phyloP scores from a whole-genome alignment of 306 rosid species.

The Gynostemma pentaphyllum region DNA sequence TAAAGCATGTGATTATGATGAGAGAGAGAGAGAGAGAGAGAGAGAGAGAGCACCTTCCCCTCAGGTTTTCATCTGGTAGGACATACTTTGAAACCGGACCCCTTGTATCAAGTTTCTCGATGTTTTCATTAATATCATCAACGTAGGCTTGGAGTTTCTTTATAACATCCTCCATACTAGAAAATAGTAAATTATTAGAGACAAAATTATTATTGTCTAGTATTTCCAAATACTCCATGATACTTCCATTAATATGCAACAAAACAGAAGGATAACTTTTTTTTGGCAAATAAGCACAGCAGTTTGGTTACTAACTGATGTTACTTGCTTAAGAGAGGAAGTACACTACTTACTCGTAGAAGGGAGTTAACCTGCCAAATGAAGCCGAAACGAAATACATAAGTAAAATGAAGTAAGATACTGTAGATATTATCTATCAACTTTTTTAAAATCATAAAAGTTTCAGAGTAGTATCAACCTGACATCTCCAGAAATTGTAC shows the following conservation, averaged over 20 bases:
- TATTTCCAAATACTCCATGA: no score
- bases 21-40: constrained; percentile 9
- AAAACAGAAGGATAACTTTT: not conserved
- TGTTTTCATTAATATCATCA: constrained; percentile 51
- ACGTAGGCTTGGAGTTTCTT: constrained; percentile 62
- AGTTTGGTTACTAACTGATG: not conserved
- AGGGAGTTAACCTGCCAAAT: constrained; percentile 77
- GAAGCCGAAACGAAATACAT: constrained; percentile 9
- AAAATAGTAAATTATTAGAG: constrained; percentile 10
- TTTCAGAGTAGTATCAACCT: constrained; percentile 35
- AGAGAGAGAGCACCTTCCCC: constrained; percentile 59
- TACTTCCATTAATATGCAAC: not conserved
- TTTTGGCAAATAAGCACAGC: no score
- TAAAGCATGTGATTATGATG: not conserved
- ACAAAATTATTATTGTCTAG: not conserved
- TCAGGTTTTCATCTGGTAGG: constrained; percentile 53
- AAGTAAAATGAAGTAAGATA: not conserved
- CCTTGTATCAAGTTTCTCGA: constrained; percentile 53
- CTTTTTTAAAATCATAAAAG: not conserved
- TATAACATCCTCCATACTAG: constrained; percentile 65
- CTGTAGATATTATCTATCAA: not conserved
- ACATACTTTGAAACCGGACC: constrained; percentile 92
- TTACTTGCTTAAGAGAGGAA: constrained; percentile 12
- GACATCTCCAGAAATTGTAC: constrained; percentile 92
- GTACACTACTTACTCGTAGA: constrained; percentile 64